phyloP scores from a whole-genome alignment of 495 filamentous ascomycete genomes.

The Aspergillus bertholletiae region DNA sequence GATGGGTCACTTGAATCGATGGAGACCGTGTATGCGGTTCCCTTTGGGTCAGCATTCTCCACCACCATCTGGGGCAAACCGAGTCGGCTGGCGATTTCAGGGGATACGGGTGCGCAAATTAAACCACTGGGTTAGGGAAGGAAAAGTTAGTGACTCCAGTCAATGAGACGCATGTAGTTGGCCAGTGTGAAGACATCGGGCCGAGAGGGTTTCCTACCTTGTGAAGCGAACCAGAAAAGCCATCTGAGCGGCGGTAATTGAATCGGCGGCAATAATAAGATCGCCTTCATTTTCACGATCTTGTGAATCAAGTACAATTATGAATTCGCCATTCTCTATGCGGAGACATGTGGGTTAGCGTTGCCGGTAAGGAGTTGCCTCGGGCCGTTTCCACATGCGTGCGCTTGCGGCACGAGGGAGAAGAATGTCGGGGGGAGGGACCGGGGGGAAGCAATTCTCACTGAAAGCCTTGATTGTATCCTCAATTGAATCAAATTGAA shows the following conservation, averaged over 20 bases:
- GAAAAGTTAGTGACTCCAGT: conserved; percentile 1
- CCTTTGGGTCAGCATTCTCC: conserved; percentile 77
- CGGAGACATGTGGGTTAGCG: conserved; percentile 15
- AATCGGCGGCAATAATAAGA: conserved; percentile 87
- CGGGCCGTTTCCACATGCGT: background rate
- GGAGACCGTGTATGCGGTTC: conserved; percentile 87
- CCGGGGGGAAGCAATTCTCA: conserved; percentile 40
- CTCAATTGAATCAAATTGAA: conserved; percentile 76
- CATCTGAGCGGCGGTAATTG: conserved; percentile 85
- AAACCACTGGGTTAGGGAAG: conserved; percentile 57
- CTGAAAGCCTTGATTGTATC: conserved; percentile 82
- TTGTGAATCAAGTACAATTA: conserved; percentile 87
- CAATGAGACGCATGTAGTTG: background rate
- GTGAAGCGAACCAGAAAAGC: conserved; percentile 90
- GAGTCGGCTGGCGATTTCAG: conserved; percentile 61
- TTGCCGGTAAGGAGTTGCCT: background rate
- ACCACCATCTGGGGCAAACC: conserved; percentile 86
- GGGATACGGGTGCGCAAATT: conserved; percentile 80
- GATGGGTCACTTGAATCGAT: conserved; percentile 70
- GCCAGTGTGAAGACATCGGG: background rate
- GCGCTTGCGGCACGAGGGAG: background rate
- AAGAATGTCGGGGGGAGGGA: background rate
- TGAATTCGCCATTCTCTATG: conserved; percentile 83
- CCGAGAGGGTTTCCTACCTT: conserved; percentile 36
- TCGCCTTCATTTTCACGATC: conserved; percentile 97